Conservation (phyloP, 2,329 filamentous ascomycete species). For the Pseudonectria foliicola region DNA sequence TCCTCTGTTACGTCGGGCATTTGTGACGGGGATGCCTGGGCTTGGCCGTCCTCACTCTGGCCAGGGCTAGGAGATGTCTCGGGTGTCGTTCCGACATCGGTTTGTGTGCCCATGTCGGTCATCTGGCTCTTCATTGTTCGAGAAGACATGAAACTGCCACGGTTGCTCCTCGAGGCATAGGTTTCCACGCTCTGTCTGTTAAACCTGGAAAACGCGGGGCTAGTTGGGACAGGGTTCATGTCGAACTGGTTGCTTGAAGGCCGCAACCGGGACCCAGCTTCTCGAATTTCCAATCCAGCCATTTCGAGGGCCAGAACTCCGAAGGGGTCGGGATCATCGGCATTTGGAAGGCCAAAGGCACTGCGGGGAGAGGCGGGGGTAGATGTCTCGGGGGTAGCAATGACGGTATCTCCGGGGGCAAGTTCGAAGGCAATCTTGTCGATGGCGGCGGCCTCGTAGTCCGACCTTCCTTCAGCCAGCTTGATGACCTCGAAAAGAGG, state of each 20-base stretch:
- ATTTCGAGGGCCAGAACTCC: slow-evolving; percentile 86
- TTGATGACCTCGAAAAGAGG: slow-evolving; percentile 76
- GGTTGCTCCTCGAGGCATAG: slow-evolving; percentile 49
- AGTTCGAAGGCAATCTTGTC: slow-evolving; percentile 57
- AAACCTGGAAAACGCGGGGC: slow-evolving; percentile 56
- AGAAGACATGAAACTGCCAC: slow-evolving; percentile 68
- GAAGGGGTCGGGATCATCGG: slow-evolving; percentile 83
- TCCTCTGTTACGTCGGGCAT: slow-evolving; percentile 33
- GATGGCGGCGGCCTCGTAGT: slow-evolving; percentile 64
- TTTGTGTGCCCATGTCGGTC: slow-evolving; percentile 63
- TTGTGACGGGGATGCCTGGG: slow-evolving; percentile 34
- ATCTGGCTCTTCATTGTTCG: slow-evolving; percentile 63
- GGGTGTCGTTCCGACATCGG: slow-evolving; percentile 45
- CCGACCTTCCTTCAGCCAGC: slow-evolving; percentile 74
- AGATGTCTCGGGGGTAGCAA: slow-evolving; percentile 37
- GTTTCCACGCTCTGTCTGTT: slow-evolving; percentile 66
- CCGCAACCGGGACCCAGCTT: slow-evolving; percentile 66
- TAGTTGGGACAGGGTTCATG: slow-evolving; percentile 68
- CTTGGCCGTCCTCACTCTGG: slow-evolving; percentile 45
- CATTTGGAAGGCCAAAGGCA: slow-evolving; percentile 70
- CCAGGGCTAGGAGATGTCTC: slow-evolving; percentile 48
- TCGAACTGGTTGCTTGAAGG: slow-evolving; percentile 77
- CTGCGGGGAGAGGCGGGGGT: slow-evolving; percentile 32
- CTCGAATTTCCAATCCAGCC: slow-evolving; percentile 80
- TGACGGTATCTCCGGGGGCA: slow-evolving; percentile 66